These are phyloP conservation scores for Bruguiera sexangula DNA, from an alignment of 345 rosid species.

Conservation along the genomic window DNA sequence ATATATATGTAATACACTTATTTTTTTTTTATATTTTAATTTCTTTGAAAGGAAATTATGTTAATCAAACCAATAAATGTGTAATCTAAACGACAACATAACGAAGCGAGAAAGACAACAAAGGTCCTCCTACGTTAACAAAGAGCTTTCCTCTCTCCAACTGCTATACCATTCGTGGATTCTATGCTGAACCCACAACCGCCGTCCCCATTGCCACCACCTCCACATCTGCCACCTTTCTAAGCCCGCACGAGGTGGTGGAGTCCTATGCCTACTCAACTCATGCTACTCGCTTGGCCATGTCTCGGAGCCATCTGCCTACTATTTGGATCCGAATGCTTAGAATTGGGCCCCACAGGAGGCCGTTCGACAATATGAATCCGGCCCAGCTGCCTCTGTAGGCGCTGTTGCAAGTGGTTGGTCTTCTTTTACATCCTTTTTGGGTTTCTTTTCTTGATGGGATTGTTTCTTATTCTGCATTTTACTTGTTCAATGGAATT, in stretches of 20 bases:
- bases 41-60: too few relatives aligned
- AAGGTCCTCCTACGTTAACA: too few relatives aligned
- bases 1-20: too few relatives aligned
- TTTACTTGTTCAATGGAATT: background rate
- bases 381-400: slow-evolving; percentile 20
- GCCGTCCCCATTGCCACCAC: background rate
- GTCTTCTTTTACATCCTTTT: background rate
- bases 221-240: background rate
- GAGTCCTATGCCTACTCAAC: slow-evolving; percentile 13
- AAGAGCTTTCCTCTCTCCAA: background rate
- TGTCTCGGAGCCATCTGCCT: slow-evolving; percentile 8
- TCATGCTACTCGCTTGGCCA: background rate
- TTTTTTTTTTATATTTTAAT: too few relatives aligned
- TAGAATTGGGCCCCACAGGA: slow-evolving; percentile 23
- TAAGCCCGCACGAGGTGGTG: slow-evolving; percentile 25
- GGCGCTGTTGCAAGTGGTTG: slow-evolving; percentile 34
- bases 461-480: too few relatives aligned
- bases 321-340: slow-evolving; percentile 20
- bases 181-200: slow-evolving; percentile 4
- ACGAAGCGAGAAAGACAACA: too few relatives aligned
- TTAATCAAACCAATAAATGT: too few relatives aligned
- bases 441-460: background rate
- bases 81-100: too few relatives aligned
- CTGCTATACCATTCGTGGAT: background rate
- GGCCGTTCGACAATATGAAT: slow-evolving; percentile 21